phyloP scores from a whole-genome alignment of 106 monocot species.

The Dendrobium officinale region DNA sequence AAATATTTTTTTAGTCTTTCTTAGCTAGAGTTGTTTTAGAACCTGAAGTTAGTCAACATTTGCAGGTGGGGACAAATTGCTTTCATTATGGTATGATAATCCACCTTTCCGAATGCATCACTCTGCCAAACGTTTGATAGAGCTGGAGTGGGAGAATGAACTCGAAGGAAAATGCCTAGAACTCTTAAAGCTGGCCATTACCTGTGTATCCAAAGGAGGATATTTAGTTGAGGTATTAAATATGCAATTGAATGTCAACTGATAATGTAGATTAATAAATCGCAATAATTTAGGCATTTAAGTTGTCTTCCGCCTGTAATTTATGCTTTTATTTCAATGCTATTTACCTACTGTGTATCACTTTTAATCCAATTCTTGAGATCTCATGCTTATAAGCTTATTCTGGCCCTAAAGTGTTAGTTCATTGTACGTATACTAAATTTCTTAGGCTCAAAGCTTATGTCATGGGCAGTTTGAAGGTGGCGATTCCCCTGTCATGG shows the following conservation, averaged over 20 bases:
- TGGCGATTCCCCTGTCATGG: constrained; percentile 33
- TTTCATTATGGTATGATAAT: constrained; percentile 68
- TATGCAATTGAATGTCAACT: background rate
- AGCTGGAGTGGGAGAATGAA: constrained; percentile 89
- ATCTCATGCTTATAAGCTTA: background rate
- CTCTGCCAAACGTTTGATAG: constrained; percentile 43
- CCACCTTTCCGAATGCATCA: constrained; percentile 99
- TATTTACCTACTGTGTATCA: background rate
- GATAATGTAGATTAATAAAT: background rate
- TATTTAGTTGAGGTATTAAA: constrained; percentile 62
- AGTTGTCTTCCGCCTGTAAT: background rate
- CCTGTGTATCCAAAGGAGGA: constrained; percentile 44
- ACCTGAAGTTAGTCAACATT: background rate
- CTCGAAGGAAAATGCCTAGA: constrained; percentile 28
- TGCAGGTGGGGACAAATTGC: constrained; percentile 44
- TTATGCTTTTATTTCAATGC: background rate
- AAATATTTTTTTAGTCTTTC: constrained; percentile 1
- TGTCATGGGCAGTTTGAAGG: constrained; percentile 42
- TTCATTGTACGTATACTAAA: background rate
- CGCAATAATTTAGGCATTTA: background rate
- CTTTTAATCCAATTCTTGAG: background rate
- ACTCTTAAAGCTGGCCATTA: constrained; percentile 49
- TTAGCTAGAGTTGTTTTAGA: background rate
- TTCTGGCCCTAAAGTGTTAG: background rate
- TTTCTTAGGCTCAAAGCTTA: background rate